A percentile compares a stretch with the other conserved stretches of the same genome.
Evolutionary conservation across 768 basidiomycete species (phyloP).

Genomic region (Termitomyces sp.): DNA sequence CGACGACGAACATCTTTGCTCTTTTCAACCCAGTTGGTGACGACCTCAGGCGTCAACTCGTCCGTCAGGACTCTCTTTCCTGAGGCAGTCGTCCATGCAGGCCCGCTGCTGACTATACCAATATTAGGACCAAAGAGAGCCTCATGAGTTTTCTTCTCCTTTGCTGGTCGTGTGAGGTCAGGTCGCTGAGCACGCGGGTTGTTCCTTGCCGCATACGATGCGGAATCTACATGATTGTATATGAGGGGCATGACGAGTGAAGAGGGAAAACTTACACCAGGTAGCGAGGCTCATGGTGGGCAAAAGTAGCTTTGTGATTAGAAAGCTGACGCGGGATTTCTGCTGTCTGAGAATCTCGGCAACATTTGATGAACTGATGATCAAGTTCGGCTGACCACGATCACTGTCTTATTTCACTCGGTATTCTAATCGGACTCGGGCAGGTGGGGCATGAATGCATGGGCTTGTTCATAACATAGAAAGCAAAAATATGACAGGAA

Average conservation of each 20-base stretch:
- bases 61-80: slow-evolving; percentile 65
- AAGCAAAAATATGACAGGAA: slow-evolving; percentile 21
- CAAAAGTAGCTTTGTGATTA: not conserved
- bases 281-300: slow-evolving; percentile 20
- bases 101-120: slow-evolving; percentile 64
- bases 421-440: not conserved
- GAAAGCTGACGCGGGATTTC: slow-evolving; percentile 8
- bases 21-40: slow-evolving; percentile 81
- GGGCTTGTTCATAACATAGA: slow-evolving; percentile 22
- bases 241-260: not conserved
- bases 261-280: slow-evolving; percentile 29
- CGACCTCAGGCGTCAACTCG: slow-evolving; percentile 75
- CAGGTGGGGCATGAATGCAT: slow-evolving; percentile 10
- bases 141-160: slow-evolving; percentile 64
- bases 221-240: not conserved
- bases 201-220: not conserved
- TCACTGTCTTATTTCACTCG: not conserved
- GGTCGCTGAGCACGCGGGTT: not conserved
- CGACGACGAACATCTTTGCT: slow-evolving; percentile 68
- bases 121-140: slow-evolving; percentile 91
- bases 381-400: slow-evolving; percentile 12
- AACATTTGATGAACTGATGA: not conserved
- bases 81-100: slow-evolving; percentile 60
- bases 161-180: slow-evolving; percentile 12
- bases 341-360: slow-evolving; percentile 11